Conservation (phyloP, 1,284 basidiomycete species). For the Pseudomicrostroma phylloplanum region DNA sequence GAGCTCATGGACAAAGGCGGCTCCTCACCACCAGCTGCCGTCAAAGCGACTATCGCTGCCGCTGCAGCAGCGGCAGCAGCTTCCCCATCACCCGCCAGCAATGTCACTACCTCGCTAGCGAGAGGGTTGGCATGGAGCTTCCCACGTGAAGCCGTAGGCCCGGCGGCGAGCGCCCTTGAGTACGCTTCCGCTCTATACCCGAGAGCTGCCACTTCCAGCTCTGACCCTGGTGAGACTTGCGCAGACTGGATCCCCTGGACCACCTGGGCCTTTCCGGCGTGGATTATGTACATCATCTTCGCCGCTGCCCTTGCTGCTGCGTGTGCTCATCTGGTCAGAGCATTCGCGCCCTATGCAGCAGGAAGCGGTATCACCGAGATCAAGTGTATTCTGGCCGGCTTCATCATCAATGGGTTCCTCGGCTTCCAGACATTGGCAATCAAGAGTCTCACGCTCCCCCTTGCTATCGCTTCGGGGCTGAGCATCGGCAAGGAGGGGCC, state of each 20-base stretch:
- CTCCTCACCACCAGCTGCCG: conserved; percentile 28
- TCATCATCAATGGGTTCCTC: conserved; percentile 93
- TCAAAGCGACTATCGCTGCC: conserved; percentile 23
- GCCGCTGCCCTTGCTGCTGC: conserved; percentile 19
- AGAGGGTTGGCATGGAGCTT: background rate
- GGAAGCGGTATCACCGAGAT: conserved; percentile 98
- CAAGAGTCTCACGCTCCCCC: conserved; percentile 81
- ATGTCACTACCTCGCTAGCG: background rate
- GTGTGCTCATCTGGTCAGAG: conserved; percentile 75
- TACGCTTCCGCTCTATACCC: background rate
- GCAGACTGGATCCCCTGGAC: conserved; percentile 93
- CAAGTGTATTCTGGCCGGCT: conserved; percentile 95
- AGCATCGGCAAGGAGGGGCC: conserved; percentile 98
- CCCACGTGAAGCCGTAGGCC: background rate
- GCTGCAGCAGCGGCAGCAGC: background rate
- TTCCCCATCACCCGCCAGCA: background rate
- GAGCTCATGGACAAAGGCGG: conserved; percentile 55
- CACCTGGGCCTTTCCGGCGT: conserved; percentile 65
- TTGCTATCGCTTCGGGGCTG: conserved; percentile 94
- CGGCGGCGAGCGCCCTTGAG: background rate
- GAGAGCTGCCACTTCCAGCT: background rate
- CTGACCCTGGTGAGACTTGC: conserved; percentile 62
- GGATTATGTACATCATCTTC: conserved; percentile 71
- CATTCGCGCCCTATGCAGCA: conserved; percentile 87
- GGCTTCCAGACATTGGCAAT: conserved; percentile 78